A percentile compares a stretch with the other conserved stretches of the same genome.
phyloP scores from a whole-genome alignment of 768 basidiomycete species.

The Kwoniella pini region DNA sequence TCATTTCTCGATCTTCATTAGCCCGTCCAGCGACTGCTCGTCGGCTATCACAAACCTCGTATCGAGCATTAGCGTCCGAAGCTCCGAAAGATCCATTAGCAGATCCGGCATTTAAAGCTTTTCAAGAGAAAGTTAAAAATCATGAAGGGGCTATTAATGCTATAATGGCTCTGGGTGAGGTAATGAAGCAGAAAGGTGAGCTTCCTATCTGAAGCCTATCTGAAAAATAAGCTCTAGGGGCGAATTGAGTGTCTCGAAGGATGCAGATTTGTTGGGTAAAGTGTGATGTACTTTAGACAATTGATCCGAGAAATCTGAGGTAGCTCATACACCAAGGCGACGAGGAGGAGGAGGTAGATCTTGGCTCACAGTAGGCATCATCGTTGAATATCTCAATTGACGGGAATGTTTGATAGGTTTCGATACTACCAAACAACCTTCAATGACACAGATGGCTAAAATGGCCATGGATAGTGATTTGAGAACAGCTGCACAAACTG shows the following conservation, averaged over 20 bases:
- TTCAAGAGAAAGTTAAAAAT: constrained; percentile 38
- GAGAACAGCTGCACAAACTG: constrained; percentile 36
- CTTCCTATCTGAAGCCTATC: not conserved
- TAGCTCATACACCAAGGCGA: no score
- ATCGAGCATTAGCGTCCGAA: constrained; percentile 26
- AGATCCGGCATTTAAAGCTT: constrained; percentile 33
- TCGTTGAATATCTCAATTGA: no score
- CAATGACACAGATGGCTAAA: constrained; percentile 41
- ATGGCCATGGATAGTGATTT: constrained; percentile 46
- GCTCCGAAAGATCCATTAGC: constrained; percentile 31
- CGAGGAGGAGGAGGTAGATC: no score
- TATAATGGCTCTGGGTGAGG: constrained; percentile 32
- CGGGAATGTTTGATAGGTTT: constrained; percentile 23
- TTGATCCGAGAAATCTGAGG: no score
- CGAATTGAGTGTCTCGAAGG: no score
- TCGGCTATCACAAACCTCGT: constrained; percentile 21
- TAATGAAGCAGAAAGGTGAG: constrained; percentile 47
- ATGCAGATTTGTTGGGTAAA: no score
- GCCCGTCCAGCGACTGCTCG: not conserved
- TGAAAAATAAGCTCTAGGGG: not conserved
- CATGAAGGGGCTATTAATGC: constrained; percentile 44
- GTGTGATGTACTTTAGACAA: no score
- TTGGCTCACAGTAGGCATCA: no score
- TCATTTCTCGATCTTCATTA: constrained; percentile 1
- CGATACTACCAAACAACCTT: constrained; percentile 39